Percentiles rank a stretch among this genome's conserved stretches.
Conservation (phyloP, 106 monocot genomes). For the Dendrobium nobile region DNA sequence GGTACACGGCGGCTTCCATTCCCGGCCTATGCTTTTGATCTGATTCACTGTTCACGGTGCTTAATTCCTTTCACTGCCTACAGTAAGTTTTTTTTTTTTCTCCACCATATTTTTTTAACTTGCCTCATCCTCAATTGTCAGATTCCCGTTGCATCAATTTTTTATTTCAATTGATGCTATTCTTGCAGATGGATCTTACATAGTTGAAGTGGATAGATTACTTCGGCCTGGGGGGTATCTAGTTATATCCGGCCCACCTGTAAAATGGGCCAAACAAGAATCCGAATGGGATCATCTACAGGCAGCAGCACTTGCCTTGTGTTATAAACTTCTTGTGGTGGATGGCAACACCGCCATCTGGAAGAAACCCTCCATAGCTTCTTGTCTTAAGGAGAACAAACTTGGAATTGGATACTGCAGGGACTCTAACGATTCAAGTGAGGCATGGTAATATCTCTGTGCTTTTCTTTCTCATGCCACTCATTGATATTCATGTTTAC, state of each 20-base stretch:
- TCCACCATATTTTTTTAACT: neutral
- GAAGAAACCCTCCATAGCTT: slow-evolving; percentile 60
- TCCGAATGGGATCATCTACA: slow-evolving; percentile 91
- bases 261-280: slow-evolving; percentile 81
- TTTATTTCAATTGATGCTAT: neutral
- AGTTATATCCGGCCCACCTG: slow-evolving; percentile 92
- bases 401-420: slow-evolving; percentile 54
- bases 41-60: slow-evolving; percentile 94
- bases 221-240: slow-evolving; percentile 87
- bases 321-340: slow-evolving; percentile 77
- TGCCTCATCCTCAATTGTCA: slow-evolving; percentile 2
- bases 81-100: slow-evolving; percentile 45
- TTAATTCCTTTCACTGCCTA: slow-evolving; percentile 91
- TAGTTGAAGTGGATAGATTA: slow-evolving; percentile 81
- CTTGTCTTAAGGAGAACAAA: slow-evolving; percentile 50
- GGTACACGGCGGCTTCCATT: slow-evolving; percentile 92
- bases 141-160: neutral
- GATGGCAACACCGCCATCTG: slow-evolving; percentile 89
- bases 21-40: slow-evolving; percentile 76
- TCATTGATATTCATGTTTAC: neutral
- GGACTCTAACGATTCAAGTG: slow-evolving; percentile 56
- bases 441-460: slow-evolving; percentile 57
- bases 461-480: neutral
- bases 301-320: slow-evolving; percentile 50
- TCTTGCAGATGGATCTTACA: slow-evolving; percentile 83